phyloP scores from a whole-genome alignment of 768 basidiomycete species.

The Phanerochaete sordida region DNA sequence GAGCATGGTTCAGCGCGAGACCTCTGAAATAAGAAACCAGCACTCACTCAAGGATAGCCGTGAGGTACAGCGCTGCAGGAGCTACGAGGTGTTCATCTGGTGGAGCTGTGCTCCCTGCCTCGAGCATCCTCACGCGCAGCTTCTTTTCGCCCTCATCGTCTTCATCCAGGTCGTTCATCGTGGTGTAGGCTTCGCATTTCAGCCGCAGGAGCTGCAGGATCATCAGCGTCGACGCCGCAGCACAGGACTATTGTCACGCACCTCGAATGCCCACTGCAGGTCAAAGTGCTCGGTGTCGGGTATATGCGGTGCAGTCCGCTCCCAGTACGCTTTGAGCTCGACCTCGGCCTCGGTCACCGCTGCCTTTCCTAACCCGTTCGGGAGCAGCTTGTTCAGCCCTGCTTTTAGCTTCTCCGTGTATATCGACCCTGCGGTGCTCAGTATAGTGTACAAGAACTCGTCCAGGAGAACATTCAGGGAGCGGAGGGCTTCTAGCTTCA shows the following conservation, averaged over 20 bases:
- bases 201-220: constrained; percentile 61
- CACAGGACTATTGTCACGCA: constrained; percentile 27
- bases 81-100: constrained; percentile 55
- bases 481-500: constrained; percentile 73
- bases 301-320: constrained; percentile 50
- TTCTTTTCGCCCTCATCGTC: constrained; percentile 61
- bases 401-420: constrained; percentile 71
- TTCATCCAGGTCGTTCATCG: constrained; percentile 77
- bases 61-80: constrained; percentile 86
- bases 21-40: constrained; percentile 6
- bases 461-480: constrained; percentile 81
- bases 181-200: constrained; percentile 88
- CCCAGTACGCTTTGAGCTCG: constrained; percentile 87
- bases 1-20: constrained; percentile 4
- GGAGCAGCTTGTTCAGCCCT: constrained; percentile 67
- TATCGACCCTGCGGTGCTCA: constrained; percentile 63
- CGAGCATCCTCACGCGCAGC: constrained; percentile 59
- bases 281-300: constrained; percentile 49
- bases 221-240: neutral
- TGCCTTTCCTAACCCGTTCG: constrained; percentile 85
- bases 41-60: constrained; percentile 89
- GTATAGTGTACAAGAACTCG: constrained; percentile 75
- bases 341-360: constrained; percentile 91
- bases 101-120: constrained; percentile 46
- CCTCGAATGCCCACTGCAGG: constrained; percentile 75